Base-by-base conservation (phyloP, 2,329 filamentous ascomycete genomes). In the Talaromyces atroroseus region DNA sequence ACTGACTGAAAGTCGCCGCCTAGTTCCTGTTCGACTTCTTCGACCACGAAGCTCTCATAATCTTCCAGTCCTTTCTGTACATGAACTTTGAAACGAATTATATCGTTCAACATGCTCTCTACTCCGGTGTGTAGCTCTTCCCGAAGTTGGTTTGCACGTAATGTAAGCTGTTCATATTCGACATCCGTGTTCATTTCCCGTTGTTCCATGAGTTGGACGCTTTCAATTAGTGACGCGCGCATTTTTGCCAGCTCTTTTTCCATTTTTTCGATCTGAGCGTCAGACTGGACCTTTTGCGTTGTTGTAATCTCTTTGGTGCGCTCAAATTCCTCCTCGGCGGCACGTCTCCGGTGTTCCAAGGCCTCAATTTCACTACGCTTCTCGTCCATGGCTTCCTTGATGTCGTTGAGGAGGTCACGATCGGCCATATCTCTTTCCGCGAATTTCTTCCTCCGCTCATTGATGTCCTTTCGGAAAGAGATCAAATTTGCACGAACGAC, bases 61-160 rank as follows among this genome's bases (percentile, higher is more conserved):
- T 94, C 90, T 69, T 96, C 92, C 54, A 99, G 78, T 58, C 85
- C 87, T 76, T 91, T 92, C 73, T 99, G 94, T 52, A 99, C 81
- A 68, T 97, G 92, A 62, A 99, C 89, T 77, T 99, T 99, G 83
- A 99, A 97, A 68, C 95, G 92, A 77, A 97, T 95, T 60, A 96
- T 88, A 69, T 97, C 92, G 75, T 96, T 95, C 59, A 99, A 78
- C 83, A 97, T 95, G 65, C 86, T 87, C 76, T 96, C 94, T 65
- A 96, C 90, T 71, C 96, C 92, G 0, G 91, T 96, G 72, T 99
- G 94, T n/a, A 99, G 80, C 71, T 97, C 92, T 71, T 99, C 94
- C n/a, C 94, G 85, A 23, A 97, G 80, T 0, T 89, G 78, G 61
- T 90, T 90, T 49, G 90, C 90, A 32, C 85, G 84, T 54, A 95